Conservation (phyloP, 2,329 filamentous ascomycete genomes). For the Hawksworthiomyces lignivorus region DNA sequence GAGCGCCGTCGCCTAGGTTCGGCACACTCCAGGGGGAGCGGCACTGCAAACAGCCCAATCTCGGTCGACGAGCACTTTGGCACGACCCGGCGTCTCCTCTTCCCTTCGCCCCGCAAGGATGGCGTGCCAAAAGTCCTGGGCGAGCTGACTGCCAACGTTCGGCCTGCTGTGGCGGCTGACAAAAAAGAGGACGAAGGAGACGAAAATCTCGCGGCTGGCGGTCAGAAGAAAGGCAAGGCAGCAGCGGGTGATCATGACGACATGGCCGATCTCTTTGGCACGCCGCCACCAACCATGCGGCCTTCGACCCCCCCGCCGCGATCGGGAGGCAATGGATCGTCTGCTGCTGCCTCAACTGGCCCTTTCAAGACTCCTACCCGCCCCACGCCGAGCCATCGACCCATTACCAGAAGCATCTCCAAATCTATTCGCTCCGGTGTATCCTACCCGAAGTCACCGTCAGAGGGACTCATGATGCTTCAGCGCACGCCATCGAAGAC, state of each 20-base stretch:
- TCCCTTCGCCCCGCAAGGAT: constrained; percentile 66
- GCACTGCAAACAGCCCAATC: constrained; percentile 51
- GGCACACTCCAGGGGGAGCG: constrained; percentile 47
- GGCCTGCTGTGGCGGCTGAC: constrained; percentile 32
- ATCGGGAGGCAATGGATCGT: constrained; percentile 10
- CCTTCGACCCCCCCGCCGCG: constrained; percentile 47
- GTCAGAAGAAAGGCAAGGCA: constrained; percentile 40
- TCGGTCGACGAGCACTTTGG: constrained; percentile 43
- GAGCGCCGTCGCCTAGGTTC: constrained; percentile 33
- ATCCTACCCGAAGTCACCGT: constrained; percentile 36
- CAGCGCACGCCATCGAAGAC: constrained; percentile 42
- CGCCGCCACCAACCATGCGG: constrained; percentile 30
- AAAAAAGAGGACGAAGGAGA: constrained; percentile 26
- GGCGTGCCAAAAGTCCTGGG: constrained; percentile 54
- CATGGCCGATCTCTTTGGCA: constrained; percentile 57
- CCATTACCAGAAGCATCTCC: constrained; percentile 53
- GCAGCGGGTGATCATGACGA: constrained; percentile 22
- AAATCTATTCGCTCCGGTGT: constrained; percentile 44
- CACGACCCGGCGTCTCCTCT: constrained; percentile 61
- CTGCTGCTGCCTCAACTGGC: constrained; percentile 32
- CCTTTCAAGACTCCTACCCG: constrained; percentile 56
- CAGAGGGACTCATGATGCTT: constrained; percentile 27
- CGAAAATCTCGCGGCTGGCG: constrained; percentile 25
- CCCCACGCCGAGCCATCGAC: constrained; percentile 53
- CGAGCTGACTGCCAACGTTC: constrained; percentile 47